Evolutionary conservation across 371 early-diverging fungal genomes (phyloP).

Genomic region (Syncephalis plumigaleata): DNA sequence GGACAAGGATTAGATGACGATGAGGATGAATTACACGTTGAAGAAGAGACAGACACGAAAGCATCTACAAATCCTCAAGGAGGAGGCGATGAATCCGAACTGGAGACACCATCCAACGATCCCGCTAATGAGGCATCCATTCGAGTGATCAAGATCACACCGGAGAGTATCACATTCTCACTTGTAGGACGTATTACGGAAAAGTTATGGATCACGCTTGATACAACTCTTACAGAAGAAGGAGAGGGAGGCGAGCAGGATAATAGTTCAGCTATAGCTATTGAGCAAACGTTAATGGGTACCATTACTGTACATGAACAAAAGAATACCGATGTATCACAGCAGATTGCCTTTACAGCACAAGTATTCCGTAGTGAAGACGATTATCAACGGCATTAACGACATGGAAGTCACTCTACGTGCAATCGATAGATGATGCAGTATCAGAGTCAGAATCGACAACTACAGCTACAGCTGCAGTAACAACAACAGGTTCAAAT

Average conservation of each 20-base stretch:
- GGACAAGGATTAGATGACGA: conserved; percentile 1
- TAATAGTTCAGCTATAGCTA: no score
- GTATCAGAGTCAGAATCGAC: no score
- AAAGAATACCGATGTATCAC: conserved; percentile 78
- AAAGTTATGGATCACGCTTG: conserved; percentile 1
- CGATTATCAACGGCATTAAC: no score
- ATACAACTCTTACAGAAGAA: neutral
- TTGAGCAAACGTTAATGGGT: no score
- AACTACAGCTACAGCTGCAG: no score
- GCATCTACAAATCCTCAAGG: neutral
- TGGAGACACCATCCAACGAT: no score
- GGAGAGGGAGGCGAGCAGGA: no score
- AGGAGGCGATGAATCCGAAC: no score
- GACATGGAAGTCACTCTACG: no score
- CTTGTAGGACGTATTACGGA: conserved; percentile 9
- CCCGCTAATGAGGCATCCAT: no score
- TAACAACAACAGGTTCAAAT: no score
- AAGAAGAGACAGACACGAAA: neutral
- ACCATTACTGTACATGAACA: conserved; percentile 55
- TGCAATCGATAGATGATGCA: no score
- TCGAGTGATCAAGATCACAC: neutral
- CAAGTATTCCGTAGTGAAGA: conserved; percentile 17
- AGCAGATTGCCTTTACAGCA: conserved; percentile 42
- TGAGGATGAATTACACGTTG: conserved; percentile 8
- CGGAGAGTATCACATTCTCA: conserved; percentile 11